A percentile compares a stretch with the other conserved stretches of the same genome.
Conservation (phyloP, 2,329 filamentous ascomycete species). For the Colletotrichum cereale region DNA sequence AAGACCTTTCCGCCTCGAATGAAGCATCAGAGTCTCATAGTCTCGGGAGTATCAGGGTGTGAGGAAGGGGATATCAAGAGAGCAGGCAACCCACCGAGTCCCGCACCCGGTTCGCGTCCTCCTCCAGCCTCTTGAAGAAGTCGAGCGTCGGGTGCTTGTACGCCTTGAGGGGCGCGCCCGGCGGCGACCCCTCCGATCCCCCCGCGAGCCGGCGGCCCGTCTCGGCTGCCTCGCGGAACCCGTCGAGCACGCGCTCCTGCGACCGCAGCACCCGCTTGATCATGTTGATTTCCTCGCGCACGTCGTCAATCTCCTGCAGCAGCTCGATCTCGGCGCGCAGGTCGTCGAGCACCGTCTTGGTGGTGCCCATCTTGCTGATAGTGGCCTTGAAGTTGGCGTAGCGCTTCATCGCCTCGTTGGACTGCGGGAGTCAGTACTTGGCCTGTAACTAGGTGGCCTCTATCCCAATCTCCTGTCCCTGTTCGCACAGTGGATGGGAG, state of each 20-base stretch:
- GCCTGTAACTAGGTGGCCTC: no score
- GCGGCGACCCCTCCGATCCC: no score
- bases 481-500: background rate
- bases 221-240: conserved; percentile 32
- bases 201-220: conserved; percentile 3
- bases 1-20: background rate
- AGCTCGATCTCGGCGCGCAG: conserved; percentile 44
- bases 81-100: conserved; percentile 34
- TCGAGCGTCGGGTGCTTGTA: conserved; percentile 40
- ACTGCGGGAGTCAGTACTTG: conserved; percentile 16
- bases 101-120: conserved; percentile 39
- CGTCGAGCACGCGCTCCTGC: conserved; percentile 40
- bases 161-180: background rate
- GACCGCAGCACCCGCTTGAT: conserved; percentile 38
- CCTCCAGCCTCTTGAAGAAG: conserved; percentile 39
- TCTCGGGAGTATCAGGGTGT: no score
- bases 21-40: no score
- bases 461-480: background rate
- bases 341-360: conserved; percentile 41
- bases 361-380: conserved; percentile 41
- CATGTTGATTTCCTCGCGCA: conserved; percentile 41
- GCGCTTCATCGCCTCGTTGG: conserved; percentile 42
- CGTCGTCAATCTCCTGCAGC: conserved; percentile 40
- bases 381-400: conserved; percentile 39
- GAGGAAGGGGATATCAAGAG: background rate